Evolutionary conservation across 257 asterid genomes (phyloP).

Genomic region (Osmanthus fragrans): DNA sequence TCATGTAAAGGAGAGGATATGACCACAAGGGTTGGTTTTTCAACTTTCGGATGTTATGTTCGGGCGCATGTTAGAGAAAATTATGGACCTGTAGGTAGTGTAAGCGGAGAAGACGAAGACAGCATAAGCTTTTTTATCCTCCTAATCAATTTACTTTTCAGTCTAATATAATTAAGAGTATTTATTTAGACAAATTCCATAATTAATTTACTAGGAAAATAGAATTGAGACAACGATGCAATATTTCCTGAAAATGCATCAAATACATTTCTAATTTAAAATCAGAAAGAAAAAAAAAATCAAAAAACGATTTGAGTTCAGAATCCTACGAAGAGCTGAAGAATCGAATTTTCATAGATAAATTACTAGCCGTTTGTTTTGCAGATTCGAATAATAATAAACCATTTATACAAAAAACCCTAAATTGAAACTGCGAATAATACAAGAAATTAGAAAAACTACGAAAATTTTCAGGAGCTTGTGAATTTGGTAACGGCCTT

Average conservation of each 20-base stretch:
- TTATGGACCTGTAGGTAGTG: neutral
- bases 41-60: conserved; percentile 13
- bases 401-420: neutral
- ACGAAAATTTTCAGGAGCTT: neutral
- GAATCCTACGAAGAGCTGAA: neutral
- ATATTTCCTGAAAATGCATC: no score
- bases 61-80: conserved; percentile 28
- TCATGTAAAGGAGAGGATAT: conserved; percentile 36
- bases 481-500: conserved; percentile 28
- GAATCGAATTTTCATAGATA: neutral
- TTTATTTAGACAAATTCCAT: no score
- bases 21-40: conserved; percentile 27
- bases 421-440: neutral
- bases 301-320: neutral
- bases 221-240: no score
- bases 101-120: neutral
- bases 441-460: neutral
- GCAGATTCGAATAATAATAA: neutral
- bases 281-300: no score
- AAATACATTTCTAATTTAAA: no score
- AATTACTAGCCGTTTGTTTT: neutral
- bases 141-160: no score
- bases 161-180: no score
- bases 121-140: neutral
- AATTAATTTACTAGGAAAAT: no score